phyloP scores from a whole-genome alignment of 805 yeast species.

The Nakazawaea siamensis region DNA sequence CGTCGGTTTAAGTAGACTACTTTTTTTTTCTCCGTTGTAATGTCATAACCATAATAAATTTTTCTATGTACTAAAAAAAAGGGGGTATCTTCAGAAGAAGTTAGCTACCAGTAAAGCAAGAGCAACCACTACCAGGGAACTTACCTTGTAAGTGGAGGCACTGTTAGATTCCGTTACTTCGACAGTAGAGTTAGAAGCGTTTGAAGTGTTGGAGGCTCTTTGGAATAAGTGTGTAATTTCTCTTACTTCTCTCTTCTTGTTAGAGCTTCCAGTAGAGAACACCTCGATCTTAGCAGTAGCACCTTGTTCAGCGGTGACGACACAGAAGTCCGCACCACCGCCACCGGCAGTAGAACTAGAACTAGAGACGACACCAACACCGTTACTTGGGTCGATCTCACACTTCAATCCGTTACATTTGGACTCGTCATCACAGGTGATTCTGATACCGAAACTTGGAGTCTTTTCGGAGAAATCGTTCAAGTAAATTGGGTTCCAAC shows the following conservation, averaged over 20 bases:
- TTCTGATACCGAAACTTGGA: conserved; percentile 66
- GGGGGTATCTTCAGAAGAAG: too few relatives aligned
- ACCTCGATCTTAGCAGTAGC: conserved; percentile 68
- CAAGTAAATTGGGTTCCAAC: conserved; percentile 84
- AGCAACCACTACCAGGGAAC: too few relatives aligned
- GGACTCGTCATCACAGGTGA: conserved; percentile 63
- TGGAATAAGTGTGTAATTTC: not conserved
- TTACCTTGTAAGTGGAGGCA: too few relatives aligned
- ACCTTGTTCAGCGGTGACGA: conserved; percentile 63
- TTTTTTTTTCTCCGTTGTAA: too few relatives aligned
- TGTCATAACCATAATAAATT: too few relatives aligned
- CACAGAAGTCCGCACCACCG: conserved; percentile 75
- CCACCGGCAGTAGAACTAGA: conserved; percentile 36
- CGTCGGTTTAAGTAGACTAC: too few relatives aligned
- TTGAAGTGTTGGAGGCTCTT: too few relatives aligned
- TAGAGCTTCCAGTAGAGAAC: conserved; percentile 24
- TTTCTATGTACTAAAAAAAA: too few relatives aligned
- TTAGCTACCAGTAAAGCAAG: too few relatives aligned
- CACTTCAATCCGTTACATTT: conserved; percentile 76
- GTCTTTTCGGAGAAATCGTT: conserved; percentile 50
- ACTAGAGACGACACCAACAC: conserved; percentile 47
- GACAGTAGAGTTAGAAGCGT: too few relatives aligned
- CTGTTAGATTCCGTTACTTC: too few relatives aligned
- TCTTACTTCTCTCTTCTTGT: conserved; percentile 6
- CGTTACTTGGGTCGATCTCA: conserved; percentile 68